Conservation (phyloP, 208 protist genomes). For the Leishmania turanica region DNA sequence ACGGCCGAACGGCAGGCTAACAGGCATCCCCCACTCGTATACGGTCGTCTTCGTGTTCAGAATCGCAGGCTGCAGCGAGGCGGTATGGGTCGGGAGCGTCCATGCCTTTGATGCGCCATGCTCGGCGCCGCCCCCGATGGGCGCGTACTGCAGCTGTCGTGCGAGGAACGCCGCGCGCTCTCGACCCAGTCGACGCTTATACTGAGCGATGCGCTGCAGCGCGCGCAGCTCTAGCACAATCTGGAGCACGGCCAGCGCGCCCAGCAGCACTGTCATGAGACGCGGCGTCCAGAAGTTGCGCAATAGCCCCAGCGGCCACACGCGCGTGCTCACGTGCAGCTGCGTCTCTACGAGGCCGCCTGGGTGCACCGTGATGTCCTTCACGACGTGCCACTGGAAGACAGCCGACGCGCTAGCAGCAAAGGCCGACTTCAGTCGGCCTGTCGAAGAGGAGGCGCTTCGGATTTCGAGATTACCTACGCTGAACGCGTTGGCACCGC, state of each 20-base stretch:
- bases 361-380: constrained; percentile 40
- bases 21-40: constrained; percentile 26
- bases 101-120: not conserved
- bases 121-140: not conserved
- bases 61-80: not conserved
- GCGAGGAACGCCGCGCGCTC: constrained; percentile 16
- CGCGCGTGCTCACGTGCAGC: constrained; percentile 36
- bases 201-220: constrained; percentile 34
- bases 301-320: constrained; percentile 20
- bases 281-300: constrained; percentile 15
- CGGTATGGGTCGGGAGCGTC: not conserved
- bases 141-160: not conserved
- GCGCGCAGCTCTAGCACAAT: constrained; percentile 37
- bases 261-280: constrained; percentile 30
- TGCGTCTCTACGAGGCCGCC: constrained; percentile 52
- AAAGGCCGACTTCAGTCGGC: not conserved
- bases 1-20: not conserved
- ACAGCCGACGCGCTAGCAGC: constrained; percentile 15
- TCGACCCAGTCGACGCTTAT: constrained; percentile 4
- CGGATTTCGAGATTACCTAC: not conserved
- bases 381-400: constrained; percentile 47
- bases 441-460: not conserved
- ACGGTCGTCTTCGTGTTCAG: not conserved
- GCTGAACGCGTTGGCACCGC: not conserved
- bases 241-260: constrained; percentile 34